These are phyloP conservation scores for Hibiscus trionum DNA, from an alignment of 345 rosid genomes.

Conservation along the genomic window DNA sequence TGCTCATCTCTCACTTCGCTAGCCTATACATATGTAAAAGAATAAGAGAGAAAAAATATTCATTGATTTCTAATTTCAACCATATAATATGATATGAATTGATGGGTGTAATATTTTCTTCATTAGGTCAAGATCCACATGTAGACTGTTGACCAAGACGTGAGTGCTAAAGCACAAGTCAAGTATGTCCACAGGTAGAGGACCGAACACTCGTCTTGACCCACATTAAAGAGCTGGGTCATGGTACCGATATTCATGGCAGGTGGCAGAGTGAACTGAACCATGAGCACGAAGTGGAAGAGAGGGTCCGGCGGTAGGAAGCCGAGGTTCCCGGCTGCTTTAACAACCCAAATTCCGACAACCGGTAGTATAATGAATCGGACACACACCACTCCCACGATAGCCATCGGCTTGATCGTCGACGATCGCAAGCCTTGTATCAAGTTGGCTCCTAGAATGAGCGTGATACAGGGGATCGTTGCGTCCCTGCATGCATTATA, in stretches of 20 bases:
- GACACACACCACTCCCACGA: constrained; percentile 55
- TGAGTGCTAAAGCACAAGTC: constrained; percentile 62
- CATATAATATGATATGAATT: background rate
- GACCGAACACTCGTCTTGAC: constrained; percentile 91
- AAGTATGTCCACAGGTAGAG: constrained; percentile 85
- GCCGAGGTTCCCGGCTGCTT: constrained; percentile 59
- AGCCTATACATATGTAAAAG: background rate
- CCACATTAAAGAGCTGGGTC: constrained; percentile 77
- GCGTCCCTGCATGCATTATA: constrained; percentile 48
- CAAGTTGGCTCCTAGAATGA: constrained; percentile 93
- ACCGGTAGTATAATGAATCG: constrained; percentile 54
- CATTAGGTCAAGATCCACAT: constrained; percentile 64
- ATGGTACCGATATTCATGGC: constrained; percentile 97
- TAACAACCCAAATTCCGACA: constrained; percentile 64
- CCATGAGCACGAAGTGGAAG: constrained; percentile 68
- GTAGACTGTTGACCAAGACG: constrained; percentile 74
- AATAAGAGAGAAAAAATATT: background rate
- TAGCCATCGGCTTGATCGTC: constrained; percentile 38
- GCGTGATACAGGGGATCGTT: constrained; percentile 83
- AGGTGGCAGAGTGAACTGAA: constrained; percentile 83
- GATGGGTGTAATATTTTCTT: background rate
- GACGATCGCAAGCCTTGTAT: constrained; percentile 75
- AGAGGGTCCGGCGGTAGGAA: constrained; percentile 73
- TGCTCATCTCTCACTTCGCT: background rate
- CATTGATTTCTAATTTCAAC: background rate